Base-by-base conservation (phyloP, 1,139 yeast genomes). In the Geotrichum bryndzae region DNA sequence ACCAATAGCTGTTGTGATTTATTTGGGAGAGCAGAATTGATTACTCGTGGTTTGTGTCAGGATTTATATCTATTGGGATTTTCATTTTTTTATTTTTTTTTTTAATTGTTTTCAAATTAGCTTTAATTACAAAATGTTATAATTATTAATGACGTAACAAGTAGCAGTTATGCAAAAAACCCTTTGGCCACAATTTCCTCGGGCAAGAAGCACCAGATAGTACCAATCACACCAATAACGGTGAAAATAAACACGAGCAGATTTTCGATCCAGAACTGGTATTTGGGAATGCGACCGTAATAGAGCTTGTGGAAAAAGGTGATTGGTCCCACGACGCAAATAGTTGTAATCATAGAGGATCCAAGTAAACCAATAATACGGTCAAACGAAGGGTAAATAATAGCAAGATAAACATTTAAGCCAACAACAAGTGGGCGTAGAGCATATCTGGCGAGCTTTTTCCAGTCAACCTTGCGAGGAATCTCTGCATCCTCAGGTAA, bases 361-460 rank as follows among this genome's bases (percentile, higher is more conserved):
- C 97, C 97, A 67, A 90, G 77, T 60, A 91, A 84, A 8, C 96
- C 90, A 74, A 92, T 86, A 62, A 91, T 82, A 69, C 85, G 84
- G 64, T 95, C 97, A 74, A 91, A 92, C 45, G 86, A 85, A 4
- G 90, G 89, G 69, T 89, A 82, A 2, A 83, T 62, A 45, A 88
- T 78, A 0, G 96, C 83, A 57, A 86, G 72, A 1, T 76, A 59
- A 41, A 87, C 80, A 63, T 81, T 77, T 15, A 75, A 53, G 1
- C 76, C 70, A 60, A 81, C 80, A 8, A 80, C 81, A 8, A 72
- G 60, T 6, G 80, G 61, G 48, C 80, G 75, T 56, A 77, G 73
- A 11, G 68, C 54, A 8, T 67, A 31, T 59, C 67, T 66, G 51
- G 54, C 54, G 41, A 61, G 10, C 18, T 60, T 51, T 11, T 56